A percentile compares a stretch with the other conserved stretches of the same genome.
Conservation (phyloP, 306 rosid genomes). For the Casuarina cunninghamiana region DNA sequence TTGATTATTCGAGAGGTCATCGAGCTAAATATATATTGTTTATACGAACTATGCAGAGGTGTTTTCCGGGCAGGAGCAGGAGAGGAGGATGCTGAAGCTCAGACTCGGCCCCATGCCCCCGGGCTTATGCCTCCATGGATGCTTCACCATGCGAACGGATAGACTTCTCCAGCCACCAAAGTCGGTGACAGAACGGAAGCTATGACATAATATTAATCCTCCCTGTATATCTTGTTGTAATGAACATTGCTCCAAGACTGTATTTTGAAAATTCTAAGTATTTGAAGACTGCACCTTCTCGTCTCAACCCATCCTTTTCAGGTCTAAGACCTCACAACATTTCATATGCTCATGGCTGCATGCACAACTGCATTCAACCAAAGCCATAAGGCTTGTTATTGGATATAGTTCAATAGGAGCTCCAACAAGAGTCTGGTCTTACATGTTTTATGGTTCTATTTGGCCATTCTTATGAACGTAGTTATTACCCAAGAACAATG, state of each 20-base stretch:
- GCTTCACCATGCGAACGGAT: conserved; percentile 47
- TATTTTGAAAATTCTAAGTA: background rate
- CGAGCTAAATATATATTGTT: background rate
- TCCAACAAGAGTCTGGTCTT: background rate
- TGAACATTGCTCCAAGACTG: background rate
- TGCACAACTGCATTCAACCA: background rate
- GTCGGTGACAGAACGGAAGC: background rate
- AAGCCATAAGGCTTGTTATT: background rate
- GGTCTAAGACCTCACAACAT: background rate
- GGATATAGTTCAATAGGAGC: background rate
- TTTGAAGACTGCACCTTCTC: background rate
- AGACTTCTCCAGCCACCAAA: background rate
- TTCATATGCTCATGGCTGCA: background rate
- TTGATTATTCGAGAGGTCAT: background rate
- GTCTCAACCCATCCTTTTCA: no score
- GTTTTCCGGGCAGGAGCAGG: conserved; percentile 26
- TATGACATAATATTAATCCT: conserved; percentile 4
- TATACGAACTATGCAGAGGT: conserved; percentile 45
- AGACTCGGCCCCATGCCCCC: conserved; percentile 18
- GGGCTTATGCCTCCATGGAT: conserved; percentile 71
- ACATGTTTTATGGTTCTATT: background rate
- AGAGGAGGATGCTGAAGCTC: conserved; percentile 41
- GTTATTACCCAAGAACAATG: background rate
- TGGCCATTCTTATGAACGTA: background rate
- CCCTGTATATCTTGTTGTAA: background rate